phyloP scores from a whole-genome alignment of 108 stramenopile species.

The Phaeodactylum tricornutum region DNA sequence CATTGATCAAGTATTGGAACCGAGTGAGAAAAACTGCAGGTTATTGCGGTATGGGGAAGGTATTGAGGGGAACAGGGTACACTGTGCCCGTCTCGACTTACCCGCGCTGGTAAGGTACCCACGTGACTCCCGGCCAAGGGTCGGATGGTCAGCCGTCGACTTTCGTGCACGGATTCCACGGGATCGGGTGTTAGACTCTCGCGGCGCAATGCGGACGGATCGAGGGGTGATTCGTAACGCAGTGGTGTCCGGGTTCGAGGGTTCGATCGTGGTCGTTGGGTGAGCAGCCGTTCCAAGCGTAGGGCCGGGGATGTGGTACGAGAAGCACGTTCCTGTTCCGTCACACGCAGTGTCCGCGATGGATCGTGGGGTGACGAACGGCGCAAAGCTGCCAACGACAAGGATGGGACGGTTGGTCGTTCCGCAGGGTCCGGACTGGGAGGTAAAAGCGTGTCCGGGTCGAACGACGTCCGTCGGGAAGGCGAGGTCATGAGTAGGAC shows the following conservation, averaged over 20 bases:
- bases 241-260: slow-evolving; percentile 54
- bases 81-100: no score
- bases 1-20: no score
- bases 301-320: neutral
- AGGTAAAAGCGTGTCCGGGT: no score
- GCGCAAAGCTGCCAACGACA: slow-evolving; percentile 5
- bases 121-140: slow-evolving; percentile 21
- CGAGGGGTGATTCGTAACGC: slow-evolving; percentile 37
- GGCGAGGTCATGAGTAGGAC: no score
- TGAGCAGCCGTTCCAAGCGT: neutral
- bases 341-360: slow-evolving; percentile 5
- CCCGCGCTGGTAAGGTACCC: slow-evolving; percentile 13
- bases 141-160: slow-evolving; percentile 30
- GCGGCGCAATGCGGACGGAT: slow-evolving; percentile 9
- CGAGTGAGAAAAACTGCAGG: no score
- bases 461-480: no score
- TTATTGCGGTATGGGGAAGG: no score
- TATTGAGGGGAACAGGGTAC: no score
- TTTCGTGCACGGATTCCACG: neutral
- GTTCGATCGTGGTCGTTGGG: slow-evolving; percentile 41
- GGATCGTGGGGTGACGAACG: slow-evolving; percentile 5
- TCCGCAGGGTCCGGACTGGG: no score
- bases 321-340: slow-evolving; percentile 2
- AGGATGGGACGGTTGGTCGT: neutral
- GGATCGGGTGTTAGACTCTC: slow-evolving; percentile 1